These are phyloP conservation scores for Tolypocladium capitatum DNA, from an alignment of 2,329 filamentous ascomycete genomes.

Conservation along the genomic window DNA sequence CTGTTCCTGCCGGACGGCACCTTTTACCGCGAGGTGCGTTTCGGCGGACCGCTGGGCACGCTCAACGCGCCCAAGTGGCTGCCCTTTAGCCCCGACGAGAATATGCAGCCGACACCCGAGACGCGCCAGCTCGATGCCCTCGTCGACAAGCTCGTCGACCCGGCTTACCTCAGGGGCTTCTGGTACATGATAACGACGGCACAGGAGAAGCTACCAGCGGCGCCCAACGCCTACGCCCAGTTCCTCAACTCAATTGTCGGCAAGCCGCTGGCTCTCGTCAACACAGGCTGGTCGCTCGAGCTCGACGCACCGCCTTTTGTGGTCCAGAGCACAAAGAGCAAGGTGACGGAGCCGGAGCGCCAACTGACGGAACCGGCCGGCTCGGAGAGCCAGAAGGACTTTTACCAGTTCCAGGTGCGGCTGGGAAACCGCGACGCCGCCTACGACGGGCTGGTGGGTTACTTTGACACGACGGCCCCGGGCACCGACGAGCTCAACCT, in stretches of 20 bases:
- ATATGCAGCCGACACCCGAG: not conserved
- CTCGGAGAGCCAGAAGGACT: not conserved
- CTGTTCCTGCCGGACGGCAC: constrained; percentile 26
- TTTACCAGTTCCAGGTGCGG: constrained; percentile 22
- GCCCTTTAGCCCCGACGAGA: constrained; percentile 15
- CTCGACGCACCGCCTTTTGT: constrained; percentile 9
- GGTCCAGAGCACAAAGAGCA: constrained; percentile 9
- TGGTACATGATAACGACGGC: constrained; percentile 22
- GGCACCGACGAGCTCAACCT: constrained; percentile 9
- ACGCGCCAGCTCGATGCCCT: constrained; percentile 17
- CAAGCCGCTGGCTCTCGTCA: constrained; percentile 26
- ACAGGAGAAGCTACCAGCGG: constrained; percentile 8
- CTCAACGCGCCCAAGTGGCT: constrained; percentile 16
- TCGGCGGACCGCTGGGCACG: constrained; percentile 17
- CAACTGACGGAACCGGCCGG: not conserved
- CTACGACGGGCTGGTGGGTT: constrained; percentile 26
- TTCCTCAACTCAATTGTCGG: constrained; percentile 24
- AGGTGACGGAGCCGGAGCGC: not conserved
- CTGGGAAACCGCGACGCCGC: constrained; percentile 19
- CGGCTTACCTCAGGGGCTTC: constrained; percentile 17
- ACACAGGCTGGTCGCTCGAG: constrained; percentile 25
- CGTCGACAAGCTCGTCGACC: constrained; percentile 9
- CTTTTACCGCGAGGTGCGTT: constrained; percentile 27
- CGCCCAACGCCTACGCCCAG: constrained; percentile 22
- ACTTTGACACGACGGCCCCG: constrained; percentile 15